Conservation (phyloP, 768 basidiomycete genomes). For the Dioszegia aurantiaca region DNA sequence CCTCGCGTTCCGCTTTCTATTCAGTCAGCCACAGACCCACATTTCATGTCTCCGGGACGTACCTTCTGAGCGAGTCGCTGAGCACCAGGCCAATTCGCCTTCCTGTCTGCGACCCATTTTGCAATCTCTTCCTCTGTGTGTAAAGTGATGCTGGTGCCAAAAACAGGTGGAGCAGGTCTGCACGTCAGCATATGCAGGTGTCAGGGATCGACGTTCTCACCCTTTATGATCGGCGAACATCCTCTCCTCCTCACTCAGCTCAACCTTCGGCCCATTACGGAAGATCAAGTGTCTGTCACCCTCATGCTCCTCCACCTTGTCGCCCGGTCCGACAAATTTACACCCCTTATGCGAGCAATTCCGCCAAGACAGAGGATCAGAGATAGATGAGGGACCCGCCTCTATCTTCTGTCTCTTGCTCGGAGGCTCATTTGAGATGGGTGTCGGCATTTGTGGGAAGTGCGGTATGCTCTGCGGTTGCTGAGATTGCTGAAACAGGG, state of each 20-base stretch:
- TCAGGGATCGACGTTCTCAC: constrained; percentile 27
- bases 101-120: constrained; percentile 85
- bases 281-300: constrained; percentile 53
- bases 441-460: not conserved
- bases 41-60: not conserved
- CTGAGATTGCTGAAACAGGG: constrained; percentile 20
- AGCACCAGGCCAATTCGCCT: constrained; percentile 75
- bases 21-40: not conserved
- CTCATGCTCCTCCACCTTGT: constrained; percentile 50
- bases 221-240: constrained; percentile 39
- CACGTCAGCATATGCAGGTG: not conserved
- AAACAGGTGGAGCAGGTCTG: constrained; percentile 45
- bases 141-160: constrained; percentile 70
- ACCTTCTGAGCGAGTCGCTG: constrained; percentile 70
- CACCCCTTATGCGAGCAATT: constrained; percentile 48
- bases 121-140: constrained; percentile 77
- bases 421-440: not conserved
- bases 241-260: constrained; percentile 48
- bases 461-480: not conserved
- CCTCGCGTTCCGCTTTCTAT: constrained; percentile 66
- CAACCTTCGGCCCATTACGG: constrained; percentile 37
- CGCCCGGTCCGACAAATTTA: constrained; percentile 46
- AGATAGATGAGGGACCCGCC: not conserved
- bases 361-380: constrained; percentile 32
- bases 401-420: constrained; percentile 8